These are phyloP conservation scores for Boletus patriciae DNA, from an alignment of 768 basidiomycete species.

Conservation along the genomic window DNA sequence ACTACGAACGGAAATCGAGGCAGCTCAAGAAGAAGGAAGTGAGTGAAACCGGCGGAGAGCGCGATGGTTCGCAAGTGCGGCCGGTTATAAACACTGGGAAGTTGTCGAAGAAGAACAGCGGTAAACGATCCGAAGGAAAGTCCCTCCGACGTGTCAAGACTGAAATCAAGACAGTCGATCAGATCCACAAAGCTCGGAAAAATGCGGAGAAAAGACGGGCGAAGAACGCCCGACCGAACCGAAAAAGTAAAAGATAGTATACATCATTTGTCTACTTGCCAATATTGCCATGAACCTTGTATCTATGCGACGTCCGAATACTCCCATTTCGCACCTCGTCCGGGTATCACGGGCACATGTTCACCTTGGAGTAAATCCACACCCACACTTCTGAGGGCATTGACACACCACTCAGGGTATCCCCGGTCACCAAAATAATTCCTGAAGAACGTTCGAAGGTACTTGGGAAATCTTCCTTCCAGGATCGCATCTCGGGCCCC, in stretches of 20 bases:
- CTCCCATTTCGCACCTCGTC: conserved; percentile 79
- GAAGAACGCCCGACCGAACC: conserved; percentile 78
- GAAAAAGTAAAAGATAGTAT: conserved; percentile 31
- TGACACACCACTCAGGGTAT: conserved; percentile 88
- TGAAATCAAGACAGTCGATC: conserved; percentile 84
- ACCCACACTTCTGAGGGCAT: conserved; percentile 78
- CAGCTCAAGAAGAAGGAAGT: conserved; percentile 58
- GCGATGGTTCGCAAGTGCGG: conserved; percentile 22
- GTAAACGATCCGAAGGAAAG: conserved; percentile 58
- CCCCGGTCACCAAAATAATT: conserved; percentile 74
- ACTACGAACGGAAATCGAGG: conserved; percentile 73
- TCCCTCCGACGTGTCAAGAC: conserved; percentile 63
- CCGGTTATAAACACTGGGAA: conserved; percentile 32
- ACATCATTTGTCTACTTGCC: conserved; percentile 6
- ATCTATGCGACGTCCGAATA: conserved; percentile 49
- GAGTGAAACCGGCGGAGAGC: conserved; percentile 26
- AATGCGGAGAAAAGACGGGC: conserved; percentile 61
- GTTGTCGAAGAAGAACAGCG: conserved; percentile 30
- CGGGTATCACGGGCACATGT: conserved; percentile 51
- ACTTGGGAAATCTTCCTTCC: conserved; percentile 73
- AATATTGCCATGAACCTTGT: not conserved
- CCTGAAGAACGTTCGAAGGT: conserved; percentile 72
- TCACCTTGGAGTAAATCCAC: conserved; percentile 72
- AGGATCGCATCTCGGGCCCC: conserved; percentile 79
- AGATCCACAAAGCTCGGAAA: conserved; percentile 79